Conservation (phyloP, 176 grass and related monocot genomes). For the Saccharum officinarum region DNA sequence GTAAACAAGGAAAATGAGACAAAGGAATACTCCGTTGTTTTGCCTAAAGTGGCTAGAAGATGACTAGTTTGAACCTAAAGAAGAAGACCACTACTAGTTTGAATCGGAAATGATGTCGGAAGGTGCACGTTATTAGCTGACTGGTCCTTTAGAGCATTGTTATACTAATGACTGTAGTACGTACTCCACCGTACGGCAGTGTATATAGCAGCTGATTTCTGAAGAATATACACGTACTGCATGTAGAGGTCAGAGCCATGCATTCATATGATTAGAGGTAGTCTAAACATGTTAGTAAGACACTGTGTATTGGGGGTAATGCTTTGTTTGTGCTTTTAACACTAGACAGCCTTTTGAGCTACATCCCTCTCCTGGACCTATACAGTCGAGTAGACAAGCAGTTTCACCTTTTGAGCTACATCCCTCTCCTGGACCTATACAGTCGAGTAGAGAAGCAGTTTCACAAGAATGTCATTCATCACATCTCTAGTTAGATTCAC, state of each 20-base stretch:
- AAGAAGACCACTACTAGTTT: slow-evolving; percentile 38
- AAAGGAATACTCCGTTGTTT: slow-evolving; percentile 57
- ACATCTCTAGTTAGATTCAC: too few species aligned
- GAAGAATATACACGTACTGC: background rate
- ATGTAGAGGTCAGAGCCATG: background rate
- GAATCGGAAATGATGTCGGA: slow-evolving; percentile 41
- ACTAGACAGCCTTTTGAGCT: slow-evolving; percentile 6
- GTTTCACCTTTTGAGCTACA: slow-evolving; percentile 15
- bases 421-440: background rate
- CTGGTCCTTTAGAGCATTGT: background rate
- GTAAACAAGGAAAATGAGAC: slow-evolving; percentile 59
- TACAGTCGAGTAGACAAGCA: background rate
- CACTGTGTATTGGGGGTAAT: background rate
- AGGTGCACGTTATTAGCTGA: slow-evolving; percentile 24
- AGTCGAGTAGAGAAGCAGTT: background rate
- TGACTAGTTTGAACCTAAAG: slow-evolving; percentile 33
- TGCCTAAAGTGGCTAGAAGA: slow-evolving; percentile 56
- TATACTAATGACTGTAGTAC: background rate
- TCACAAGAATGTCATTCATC: background rate
- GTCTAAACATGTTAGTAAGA: background rate
- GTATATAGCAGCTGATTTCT: background rate
- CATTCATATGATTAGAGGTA: background rate
- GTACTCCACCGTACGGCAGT: background rate
- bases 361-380: background rate
- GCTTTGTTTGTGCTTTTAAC: background rate